A percentile compares a stretch with the other conserved stretches of the same genome.
Conservation (phyloP, 805 yeast species). For the Candida silvicultrix region DNA sequence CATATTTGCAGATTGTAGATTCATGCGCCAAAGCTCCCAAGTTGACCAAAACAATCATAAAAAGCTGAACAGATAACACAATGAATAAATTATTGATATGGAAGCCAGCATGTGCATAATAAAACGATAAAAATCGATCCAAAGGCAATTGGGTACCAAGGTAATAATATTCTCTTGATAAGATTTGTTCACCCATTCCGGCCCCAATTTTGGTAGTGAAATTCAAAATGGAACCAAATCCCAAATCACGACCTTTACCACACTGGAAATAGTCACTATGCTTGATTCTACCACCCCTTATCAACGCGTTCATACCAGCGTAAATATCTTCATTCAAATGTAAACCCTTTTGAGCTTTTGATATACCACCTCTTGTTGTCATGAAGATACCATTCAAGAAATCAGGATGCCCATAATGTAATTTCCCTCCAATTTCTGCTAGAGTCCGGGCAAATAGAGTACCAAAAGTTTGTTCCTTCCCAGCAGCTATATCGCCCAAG, state of each 20-base stretch:
- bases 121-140: slow-evolving; percentile 86
- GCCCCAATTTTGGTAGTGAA: slow-evolving; percentile 96
- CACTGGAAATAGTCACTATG: slow-evolving; percentile 96
- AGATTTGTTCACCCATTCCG: slow-evolving; percentile 96
- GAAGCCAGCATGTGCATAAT: slow-evolving; percentile 96
- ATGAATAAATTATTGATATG: slow-evolving; percentile 88
- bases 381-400: slow-evolving; percentile 84
- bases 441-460: slow-evolving; percentile 89
- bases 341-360: slow-evolving; percentile 90
- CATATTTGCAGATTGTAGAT: slow-evolving; percentile 59
- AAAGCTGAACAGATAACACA: slow-evolving; percentile 78
- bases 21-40: slow-evolving; percentile 76
- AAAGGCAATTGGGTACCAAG: slow-evolving; percentile 85
- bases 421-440: slow-evolving; percentile 90
- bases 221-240: slow-evolving; percentile 86
- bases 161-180: slow-evolving; percentile 88
- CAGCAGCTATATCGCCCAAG: slow-evolving; percentile 94
- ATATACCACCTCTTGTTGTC: slow-evolving; percentile 94
- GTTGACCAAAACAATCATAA: slow-evolving; percentile 73
- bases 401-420: slow-evolving; percentile 97
- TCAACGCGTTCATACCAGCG: slow-evolving; percentile 88
- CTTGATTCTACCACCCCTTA: slow-evolving; percentile 90
- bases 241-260: slow-evolving; percentile 94
- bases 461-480: slow-evolving; percentile 96
- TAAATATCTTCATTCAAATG: slow-evolving; percentile 93